Evolutionary conservation across 805 yeast species (phyloP).

Genomic region (Lachancea mirantina): DNA sequence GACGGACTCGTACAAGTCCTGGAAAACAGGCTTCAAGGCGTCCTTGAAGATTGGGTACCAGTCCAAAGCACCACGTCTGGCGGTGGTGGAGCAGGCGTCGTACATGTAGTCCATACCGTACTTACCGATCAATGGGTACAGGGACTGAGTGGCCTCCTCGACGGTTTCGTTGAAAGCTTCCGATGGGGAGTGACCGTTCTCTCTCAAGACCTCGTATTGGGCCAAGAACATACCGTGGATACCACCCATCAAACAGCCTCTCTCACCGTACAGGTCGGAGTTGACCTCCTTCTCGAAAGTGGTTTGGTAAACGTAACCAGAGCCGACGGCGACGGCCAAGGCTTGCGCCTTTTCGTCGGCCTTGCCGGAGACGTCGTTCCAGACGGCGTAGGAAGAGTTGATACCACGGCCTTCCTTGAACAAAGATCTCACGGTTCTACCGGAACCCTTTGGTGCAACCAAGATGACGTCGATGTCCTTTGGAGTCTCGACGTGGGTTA

Average conservation of each 20-base stretch:
- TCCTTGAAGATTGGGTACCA: conserved; percentile 99
- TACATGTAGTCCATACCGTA: conserved; percentile 99
- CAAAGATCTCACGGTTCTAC: conserved; percentile 98
- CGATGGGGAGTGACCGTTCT: conserved; percentile 98
- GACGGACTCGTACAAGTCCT: conserved; percentile 90
- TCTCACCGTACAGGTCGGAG: conserved; percentile 99
- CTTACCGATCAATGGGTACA: conserved; percentile 97
- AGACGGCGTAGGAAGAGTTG: conserved; percentile 98
- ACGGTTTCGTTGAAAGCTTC: conserved; percentile 99
- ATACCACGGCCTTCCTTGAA: conserved; percentile 99
- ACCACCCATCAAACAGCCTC: conserved; percentile 99
- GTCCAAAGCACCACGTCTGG: conserved; percentile 99
- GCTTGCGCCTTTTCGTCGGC: conserved; percentile 99
- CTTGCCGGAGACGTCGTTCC: conserved; percentile 98
- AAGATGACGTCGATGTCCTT: conserved; percentile 90
- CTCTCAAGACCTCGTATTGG: conserved; percentile 99
- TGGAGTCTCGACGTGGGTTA: conserved; percentile 96
- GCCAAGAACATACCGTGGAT: conserved; percentile 99
- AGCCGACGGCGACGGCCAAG: conserved; percentile 97
- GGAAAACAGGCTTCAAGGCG: conserved; percentile 97
- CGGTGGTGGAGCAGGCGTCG: conserved; percentile 99
- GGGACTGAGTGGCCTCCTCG: conserved; percentile 99
- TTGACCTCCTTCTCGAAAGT: conserved; percentile 98
- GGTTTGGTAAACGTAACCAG: conserved; percentile 99
- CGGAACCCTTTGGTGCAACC: conserved; percentile 99